A percentile compares a stretch with the other conserved stretches of the same genome.
Evolutionary conservation across 1,284 basidiomycete genomes (phyloP).

Genomic region (Boletellus dicymbophilus): DNA sequence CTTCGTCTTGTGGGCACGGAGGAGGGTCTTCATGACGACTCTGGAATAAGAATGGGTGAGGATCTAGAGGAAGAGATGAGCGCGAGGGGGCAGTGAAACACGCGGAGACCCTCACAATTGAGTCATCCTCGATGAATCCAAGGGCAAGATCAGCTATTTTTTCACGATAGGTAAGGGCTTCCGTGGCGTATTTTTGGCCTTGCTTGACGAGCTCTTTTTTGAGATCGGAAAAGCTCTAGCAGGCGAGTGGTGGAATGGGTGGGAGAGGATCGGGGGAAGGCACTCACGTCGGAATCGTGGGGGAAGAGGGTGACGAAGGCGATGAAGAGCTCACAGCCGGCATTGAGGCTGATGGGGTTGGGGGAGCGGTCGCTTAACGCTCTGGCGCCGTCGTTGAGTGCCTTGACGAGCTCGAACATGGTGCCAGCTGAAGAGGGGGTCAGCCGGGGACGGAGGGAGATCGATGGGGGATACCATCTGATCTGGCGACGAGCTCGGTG

Average conservation of each 20-base stretch:
- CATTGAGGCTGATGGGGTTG: slow-evolving; percentile 85
- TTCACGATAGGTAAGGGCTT: slow-evolving; percentile 85
- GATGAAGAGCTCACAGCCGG: slow-evolving; percentile 90
- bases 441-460: slow-evolving; percentile 15
- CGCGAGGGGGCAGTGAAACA: slow-evolving; percentile 12
- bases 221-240: slow-evolving; percentile 76
- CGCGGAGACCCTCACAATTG: slow-evolving; percentile 61
- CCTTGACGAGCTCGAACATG: slow-evolving; percentile 88
- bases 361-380: slow-evolving; percentile 62
- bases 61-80: slow-evolving; percentile 57
- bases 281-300: slow-evolving; percentile 77
- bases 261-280: neutral
- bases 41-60: slow-evolving; percentile 96
- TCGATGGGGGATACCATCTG: slow-evolving; percentile 52
- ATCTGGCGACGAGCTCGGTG: slow-evolving; percentile 74
- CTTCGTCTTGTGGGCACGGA: slow-evolving; percentile 88
- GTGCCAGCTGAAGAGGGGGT: slow-evolving; percentile 61
- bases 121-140: slow-evolving; percentile 93
- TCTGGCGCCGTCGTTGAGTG: slow-evolving; percentile 75
- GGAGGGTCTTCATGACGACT: slow-evolving; percentile 92
- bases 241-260: slow-evolving; percentile 6
- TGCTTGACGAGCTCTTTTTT: slow-evolving; percentile 81
- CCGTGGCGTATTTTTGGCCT: slow-evolving; percentile 74
- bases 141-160: slow-evolving; percentile 91
- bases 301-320: slow-evolving; percentile 85